These are phyloP conservation scores for Clonostachys chloroleuca DNA, from an alignment of 2,329 filamentous ascomycete genomes.

Conservation along the genomic window DNA sequence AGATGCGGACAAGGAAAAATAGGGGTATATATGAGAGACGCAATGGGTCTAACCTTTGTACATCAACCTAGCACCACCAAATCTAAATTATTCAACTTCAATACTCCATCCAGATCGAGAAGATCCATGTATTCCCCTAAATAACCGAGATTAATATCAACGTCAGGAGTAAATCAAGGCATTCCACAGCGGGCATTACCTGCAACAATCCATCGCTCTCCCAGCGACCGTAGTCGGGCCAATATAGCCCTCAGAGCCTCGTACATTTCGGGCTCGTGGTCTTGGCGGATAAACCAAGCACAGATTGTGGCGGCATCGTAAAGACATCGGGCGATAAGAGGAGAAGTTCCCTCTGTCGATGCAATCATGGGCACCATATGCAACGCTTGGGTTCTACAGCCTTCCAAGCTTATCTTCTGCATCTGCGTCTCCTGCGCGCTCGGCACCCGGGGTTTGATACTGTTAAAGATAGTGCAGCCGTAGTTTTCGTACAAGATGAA, in stretches of 20 bases:
- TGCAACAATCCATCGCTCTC: too few species aligned
- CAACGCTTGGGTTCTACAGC: background rate
- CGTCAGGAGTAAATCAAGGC: too few species aligned
- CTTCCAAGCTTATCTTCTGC: constrained; percentile 5
- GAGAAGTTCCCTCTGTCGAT: background rate
- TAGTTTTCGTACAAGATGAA: constrained; percentile 10
- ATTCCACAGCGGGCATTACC: too few species aligned
- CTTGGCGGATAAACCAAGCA: constrained; percentile 10
- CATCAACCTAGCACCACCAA: too few species aligned
- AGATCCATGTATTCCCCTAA: too few species aligned
- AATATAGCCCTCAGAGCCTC: background rate
- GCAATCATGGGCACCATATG: constrained; percentile 1
- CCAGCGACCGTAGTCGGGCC: too few species aligned
- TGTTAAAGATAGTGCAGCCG: constrained; percentile 7
- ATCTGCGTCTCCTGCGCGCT: constrained; percentile 9
- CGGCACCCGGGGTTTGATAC: background rate
- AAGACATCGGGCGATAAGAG: constrained; percentile 6
- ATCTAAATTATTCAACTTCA: too few species aligned
- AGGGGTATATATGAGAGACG: too few species aligned
- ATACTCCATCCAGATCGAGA: too few species aligned
- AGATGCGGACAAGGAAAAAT: too few species aligned
- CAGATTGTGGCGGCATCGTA: constrained; percentile 11
- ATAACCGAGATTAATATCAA: too few species aligned
- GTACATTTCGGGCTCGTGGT: constrained; percentile 5
- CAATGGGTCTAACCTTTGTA: too few species aligned